Conservation (phyloP, 257 asterid genomes). For the Jacaranda copaia region DNA sequence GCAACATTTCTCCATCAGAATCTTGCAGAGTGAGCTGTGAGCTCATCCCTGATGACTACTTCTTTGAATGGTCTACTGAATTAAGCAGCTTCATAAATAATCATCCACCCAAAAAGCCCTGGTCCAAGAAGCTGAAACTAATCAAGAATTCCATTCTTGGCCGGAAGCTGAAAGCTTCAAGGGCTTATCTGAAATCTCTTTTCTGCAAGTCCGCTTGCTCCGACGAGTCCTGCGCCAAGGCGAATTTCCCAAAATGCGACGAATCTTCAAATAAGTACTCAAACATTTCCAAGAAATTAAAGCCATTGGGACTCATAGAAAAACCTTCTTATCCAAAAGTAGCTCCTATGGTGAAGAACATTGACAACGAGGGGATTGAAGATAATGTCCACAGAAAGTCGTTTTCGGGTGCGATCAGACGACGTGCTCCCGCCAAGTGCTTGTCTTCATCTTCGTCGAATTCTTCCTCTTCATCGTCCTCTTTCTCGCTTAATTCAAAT, state of each 20-base stretch:
- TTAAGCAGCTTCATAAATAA: conserved; percentile 48
- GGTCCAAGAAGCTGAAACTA: conserved; percentile 50
- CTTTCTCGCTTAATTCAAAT: conserved; percentile 60
- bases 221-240: conserved; percentile 12
- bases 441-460: conserved; percentile 59
- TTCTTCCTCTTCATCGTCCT: conserved; percentile 68
- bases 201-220: conserved; percentile 41
- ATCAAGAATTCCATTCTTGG: conserved; percentile 37
- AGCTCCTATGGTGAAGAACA: conserved; percentile 48
- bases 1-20: conserved; percentile 75
- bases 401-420: conserved; percentile 75
- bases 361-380: conserved; percentile 43
- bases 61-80: conserved; percentile 79
- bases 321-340: conserved; percentile 44
- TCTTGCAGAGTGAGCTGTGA: conserved; percentile 83
- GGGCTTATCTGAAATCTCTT: conserved; percentile 37
- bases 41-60: conserved; percentile 66
- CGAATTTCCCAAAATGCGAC: neutral
- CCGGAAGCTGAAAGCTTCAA: conserved; percentile 49
- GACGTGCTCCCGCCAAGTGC: conserved; percentile 64
- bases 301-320: neutral
- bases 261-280: conserved; percentile 34
- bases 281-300: conserved; percentile 40
- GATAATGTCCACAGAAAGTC: conserved; percentile 62
- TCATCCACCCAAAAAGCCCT: conserved; percentile 47